phyloP scores from a whole-genome alignment of 1,284 basidiomycete genomes.

The Entoloma clypeatum region DNA sequence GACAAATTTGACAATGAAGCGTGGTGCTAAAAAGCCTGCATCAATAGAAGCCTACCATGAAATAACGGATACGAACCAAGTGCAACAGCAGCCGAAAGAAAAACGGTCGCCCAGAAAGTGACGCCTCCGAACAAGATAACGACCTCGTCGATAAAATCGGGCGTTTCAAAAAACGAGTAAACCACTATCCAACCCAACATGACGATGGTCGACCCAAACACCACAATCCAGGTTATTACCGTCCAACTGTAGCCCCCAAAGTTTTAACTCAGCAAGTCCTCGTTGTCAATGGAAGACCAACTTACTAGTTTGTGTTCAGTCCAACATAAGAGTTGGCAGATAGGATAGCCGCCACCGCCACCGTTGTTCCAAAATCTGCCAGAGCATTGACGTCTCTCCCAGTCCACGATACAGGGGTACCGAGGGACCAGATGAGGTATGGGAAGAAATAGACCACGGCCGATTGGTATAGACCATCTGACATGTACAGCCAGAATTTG shows the following conservation, averaged over 20 bases:
- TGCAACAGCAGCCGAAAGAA: slow-evolving; percentile 66
- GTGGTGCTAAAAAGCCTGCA: slow-evolving; percentile 49
- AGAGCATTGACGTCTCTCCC: slow-evolving; percentile 77
- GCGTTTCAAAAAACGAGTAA: slow-evolving; percentile 73
- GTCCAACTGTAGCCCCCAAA: slow-evolving; percentile 74
- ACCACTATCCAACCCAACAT: slow-evolving; percentile 85
- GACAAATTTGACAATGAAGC: slow-evolving; percentile 70
- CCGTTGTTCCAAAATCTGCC: slow-evolving; percentile 90
- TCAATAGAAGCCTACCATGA: not conserved
- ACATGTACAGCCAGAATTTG: slow-evolving; percentile 95
- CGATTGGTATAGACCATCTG: slow-evolving; percentile 92
- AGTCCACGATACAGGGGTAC: slow-evolving; percentile 61
- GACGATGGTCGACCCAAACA: slow-evolving; percentile 74
- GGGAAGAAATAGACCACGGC: slow-evolving; percentile 89
- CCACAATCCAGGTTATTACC: slow-evolving; percentile 76
- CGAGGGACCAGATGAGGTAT: slow-evolving; percentile 72
- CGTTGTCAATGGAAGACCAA: slow-evolving; percentile 20
- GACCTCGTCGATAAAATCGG: slow-evolving; percentile 73
- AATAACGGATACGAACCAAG: slow-evolving; percentile 54
- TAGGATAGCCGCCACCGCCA: slow-evolving; percentile 83
- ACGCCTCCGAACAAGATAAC: slow-evolving; percentile 72
- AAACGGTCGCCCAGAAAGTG: slow-evolving; percentile 78
- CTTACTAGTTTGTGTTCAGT: slow-evolving; percentile 83
- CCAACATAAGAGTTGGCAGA: slow-evolving; percentile 88
- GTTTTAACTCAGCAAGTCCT: not conserved